Conservation (phyloP, 192 early-diverging fungal species). For the Mortierella antarctica region DNA sequence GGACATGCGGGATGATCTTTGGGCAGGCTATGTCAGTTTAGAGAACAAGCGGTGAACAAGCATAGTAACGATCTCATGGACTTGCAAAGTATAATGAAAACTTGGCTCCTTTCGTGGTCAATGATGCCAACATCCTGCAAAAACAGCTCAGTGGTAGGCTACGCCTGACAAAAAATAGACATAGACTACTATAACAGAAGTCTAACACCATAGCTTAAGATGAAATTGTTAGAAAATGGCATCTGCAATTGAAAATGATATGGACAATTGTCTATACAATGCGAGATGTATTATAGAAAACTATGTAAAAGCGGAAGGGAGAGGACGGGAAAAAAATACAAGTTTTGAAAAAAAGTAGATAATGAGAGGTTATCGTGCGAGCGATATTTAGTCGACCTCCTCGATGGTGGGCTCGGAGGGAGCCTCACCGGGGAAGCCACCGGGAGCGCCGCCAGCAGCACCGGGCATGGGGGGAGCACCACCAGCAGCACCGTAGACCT, state of each 20-base stretch:
- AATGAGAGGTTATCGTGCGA: neutral
- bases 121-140: no score
- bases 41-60: no score
- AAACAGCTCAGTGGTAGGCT: no score
- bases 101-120: no score
- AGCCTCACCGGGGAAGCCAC: slow-evolving; percentile 76
- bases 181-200: no score
- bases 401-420: slow-evolving; percentile 75
- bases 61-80: neutral
- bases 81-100: no score
- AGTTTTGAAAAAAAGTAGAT: slow-evolving; percentile 18
- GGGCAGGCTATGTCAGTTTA: no score
- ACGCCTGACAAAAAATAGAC: no score
- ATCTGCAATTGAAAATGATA: slow-evolving; percentile 19
- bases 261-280: slow-evolving; percentile 21
- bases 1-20: no score
- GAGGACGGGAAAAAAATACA: slow-evolving; percentile 28
- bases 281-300: neutral
- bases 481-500: slow-evolving; percentile 87
- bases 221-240: slow-evolving; percentile 10
- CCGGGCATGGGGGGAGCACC: slow-evolving; percentile 73
- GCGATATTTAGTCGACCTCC: slow-evolving; percentile 76
- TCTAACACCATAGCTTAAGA: no score
- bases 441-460: slow-evolving; percentile 78
- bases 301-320: slow-evolving; percentile 1